A percentile compares a stretch with the other conserved stretches of the same genome.
These are phyloP conservation scores for Mortierella alpina DNA, from an alignment of 192 early-diverging fungal genomes.

Conservation along the genomic window DNA sequence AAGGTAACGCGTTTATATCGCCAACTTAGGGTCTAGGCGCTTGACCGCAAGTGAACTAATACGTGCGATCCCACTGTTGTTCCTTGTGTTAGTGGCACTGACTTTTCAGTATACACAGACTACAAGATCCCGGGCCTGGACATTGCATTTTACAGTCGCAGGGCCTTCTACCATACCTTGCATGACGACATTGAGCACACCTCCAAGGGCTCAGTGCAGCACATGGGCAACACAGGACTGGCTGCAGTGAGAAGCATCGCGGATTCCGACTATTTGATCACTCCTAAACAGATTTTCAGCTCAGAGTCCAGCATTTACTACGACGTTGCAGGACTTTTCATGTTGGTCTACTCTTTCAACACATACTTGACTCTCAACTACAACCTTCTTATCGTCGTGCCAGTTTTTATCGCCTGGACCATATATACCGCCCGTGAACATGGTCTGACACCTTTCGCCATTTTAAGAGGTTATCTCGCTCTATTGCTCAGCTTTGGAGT, in stretches of 20 bases:
- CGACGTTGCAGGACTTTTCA: slow-evolving; percentile 59
- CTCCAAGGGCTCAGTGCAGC: slow-evolving; percentile 64
- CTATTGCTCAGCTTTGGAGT: slow-evolving; percentile 36
- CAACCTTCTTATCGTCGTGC: slow-evolving; percentile 41
- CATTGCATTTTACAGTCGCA: slow-evolving; percentile 71
- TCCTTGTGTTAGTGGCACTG: slow-evolving; percentile 60
- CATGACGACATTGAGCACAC: slow-evolving; percentile 66
- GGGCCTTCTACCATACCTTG: slow-evolving; percentile 73
- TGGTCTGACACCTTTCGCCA: slow-evolving; percentile 4
- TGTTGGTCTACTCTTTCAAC: slow-evolving; percentile 54
- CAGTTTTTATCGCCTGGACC: slow-evolving; percentile 37
- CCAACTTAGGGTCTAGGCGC: neutral
- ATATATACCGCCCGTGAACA: slow-evolving; percentile 22
- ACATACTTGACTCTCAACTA: slow-evolving; percentile 47
- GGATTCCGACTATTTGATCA: slow-evolving; percentile 48
- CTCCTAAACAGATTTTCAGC: slow-evolving; percentile 33
- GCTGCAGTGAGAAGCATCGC: slow-evolving; percentile 61
- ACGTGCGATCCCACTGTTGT: neutral
- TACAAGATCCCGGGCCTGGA: slow-evolving; percentile 74
- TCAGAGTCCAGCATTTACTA: slow-evolving; percentile 57
- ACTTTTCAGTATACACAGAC: slow-evolving; percentile 71
- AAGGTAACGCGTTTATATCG: slow-evolving; percentile 30
- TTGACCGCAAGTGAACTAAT: neutral
- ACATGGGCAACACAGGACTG: slow-evolving; percentile 73
- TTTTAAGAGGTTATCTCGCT: slow-evolving; percentile 25